Evolutionary conservation across 2,329 filamentous ascomycete genomes (phyloP), one percentile per base, ranked within the genome.

Genomic region (Colletotrichum sp.): DNA sequence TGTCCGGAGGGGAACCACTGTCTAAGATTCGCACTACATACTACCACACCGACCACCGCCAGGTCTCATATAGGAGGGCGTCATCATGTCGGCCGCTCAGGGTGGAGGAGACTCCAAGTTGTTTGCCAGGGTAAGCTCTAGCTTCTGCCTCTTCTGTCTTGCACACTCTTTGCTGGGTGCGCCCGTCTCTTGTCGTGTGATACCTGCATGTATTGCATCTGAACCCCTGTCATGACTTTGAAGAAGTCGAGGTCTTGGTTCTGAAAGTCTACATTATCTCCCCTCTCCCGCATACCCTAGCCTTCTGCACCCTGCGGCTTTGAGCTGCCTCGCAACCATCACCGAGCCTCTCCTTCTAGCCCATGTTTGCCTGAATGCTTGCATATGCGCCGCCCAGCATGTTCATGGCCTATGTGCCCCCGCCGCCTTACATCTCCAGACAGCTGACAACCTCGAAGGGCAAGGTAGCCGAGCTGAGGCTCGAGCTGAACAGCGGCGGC

Each of bases 81-180:
- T 58, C 83, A 86, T 81, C 82, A 92, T 92, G 90, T 89, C 90
- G 81, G 87, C 83, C 82, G 85, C 88, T 77, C 87, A 88, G 78
- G 87, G 92, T 85, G 95, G 95, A 88, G 96, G 97, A 87, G 97
- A 98, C 92, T 98, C 97, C 88, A 98, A 98, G 92, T 93, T 99
- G 88, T 99, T 99, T 89, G 96, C 97, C 86, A 93, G 97, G 89
- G 97, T 99, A 91, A 89, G 90, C 85, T 73, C 76, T 77, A 15
- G 56, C 56, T 71, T 76, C 10, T 65, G 18, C 58, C 21, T n/a
- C 30, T 56, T 5, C 28, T 71, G 48, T 60, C 55, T 34, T 36
- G 56, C 48, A 26, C 73, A 12, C 71, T 69, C 38, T 61, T 30
- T 64, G 13, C 73, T 67, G 26, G 66, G 28, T 26, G 28, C 56